A percentile compares a stretch with the other conserved stretches of the same genome.
phyloP scores from a whole-genome alignment of 352 stramenopile species.

The Pythium aristosporum region DNA sequence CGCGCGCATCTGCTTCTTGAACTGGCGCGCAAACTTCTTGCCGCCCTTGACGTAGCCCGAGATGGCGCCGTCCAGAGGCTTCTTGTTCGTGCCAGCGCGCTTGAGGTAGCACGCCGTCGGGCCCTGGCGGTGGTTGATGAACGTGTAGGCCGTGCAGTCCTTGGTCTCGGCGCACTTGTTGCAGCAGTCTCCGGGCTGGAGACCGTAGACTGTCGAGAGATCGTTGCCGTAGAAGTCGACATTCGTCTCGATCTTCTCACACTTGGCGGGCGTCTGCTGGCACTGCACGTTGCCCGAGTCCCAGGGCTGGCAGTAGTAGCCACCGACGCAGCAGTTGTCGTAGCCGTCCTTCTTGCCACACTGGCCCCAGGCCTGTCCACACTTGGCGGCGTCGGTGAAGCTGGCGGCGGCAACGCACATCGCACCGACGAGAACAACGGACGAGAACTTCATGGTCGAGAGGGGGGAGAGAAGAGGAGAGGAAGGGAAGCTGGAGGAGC shows the following conservation, averaged over 20 bases:
- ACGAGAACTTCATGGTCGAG: conserved; percentile 6
- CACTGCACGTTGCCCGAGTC: conserved; percentile 40
- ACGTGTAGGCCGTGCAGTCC: conserved; percentile 44
- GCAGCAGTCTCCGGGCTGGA: conserved; percentile 40
- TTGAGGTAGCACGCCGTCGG: conserved; percentile 13
- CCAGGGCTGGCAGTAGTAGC: conserved; percentile 46
- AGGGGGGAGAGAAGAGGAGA: neutral
- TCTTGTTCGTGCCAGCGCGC: neutral
- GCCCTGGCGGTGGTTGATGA: conserved; percentile 22
- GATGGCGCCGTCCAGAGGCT: neutral
- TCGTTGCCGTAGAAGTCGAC: conserved; percentile 39
- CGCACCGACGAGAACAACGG: neutral
- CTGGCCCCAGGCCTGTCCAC: conserved; percentile 3
- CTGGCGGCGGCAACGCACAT: neutral
- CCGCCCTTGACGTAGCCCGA: conserved; percentile 14
- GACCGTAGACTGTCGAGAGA: conserved; percentile 37
- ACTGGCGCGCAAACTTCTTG: conserved; percentile 5
- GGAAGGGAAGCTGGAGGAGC: neutral
- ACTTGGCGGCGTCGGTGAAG: neutral
- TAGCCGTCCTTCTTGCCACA: conserved; percentile 7
- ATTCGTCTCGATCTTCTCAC: conserved; percentile 37
- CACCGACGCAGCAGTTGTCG: conserved; percentile 31
- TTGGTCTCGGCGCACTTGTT: conserved; percentile 14
- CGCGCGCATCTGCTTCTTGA: neutral
- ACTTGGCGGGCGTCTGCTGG: conserved; percentile 30